Percentiles rank a stretch among this genome's conserved stretches.
Conservation (phyloP, 306 rosid genomes). For the Calophaca sinica region DNA sequence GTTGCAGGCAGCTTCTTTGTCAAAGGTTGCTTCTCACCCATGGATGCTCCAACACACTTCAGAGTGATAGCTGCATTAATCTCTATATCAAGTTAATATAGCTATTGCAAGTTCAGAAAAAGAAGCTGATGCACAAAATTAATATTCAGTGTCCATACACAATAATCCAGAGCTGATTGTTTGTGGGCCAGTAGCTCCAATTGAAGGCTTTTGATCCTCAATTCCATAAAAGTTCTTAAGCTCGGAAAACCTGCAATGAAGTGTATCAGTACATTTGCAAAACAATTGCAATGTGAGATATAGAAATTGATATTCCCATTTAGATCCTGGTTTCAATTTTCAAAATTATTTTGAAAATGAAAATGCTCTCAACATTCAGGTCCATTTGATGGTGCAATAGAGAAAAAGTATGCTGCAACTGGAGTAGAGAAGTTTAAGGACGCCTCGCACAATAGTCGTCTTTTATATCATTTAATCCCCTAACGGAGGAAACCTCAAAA, state of each 20-base stretch:
- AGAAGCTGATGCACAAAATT: constrained; percentile 1
- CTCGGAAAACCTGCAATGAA: constrained; percentile 70
- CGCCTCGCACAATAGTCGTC: neutral
- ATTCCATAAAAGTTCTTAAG: constrained; percentile 82
- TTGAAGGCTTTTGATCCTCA: constrained; percentile 69
- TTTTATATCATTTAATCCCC: neutral
- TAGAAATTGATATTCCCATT: constrained; percentile 20
- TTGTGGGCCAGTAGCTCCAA: constrained; percentile 71
- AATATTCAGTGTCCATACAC: constrained; percentile 62
- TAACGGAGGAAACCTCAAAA: neutral
- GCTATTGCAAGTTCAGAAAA: constrained; percentile 24
- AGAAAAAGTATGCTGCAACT: neutral
- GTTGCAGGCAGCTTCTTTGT: constrained; percentile 87
- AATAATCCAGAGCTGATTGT: constrained; percentile 82
- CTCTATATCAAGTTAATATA: constrained; percentile 38
- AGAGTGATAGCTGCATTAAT: constrained; percentile 77
- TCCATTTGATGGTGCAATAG: neutral
- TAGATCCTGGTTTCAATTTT: constrained; percentile 22
- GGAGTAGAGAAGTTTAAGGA: neutral
- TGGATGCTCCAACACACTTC: constrained; percentile 91
- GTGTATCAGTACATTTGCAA: constrained; percentile 36
- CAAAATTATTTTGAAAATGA: constrained; percentile 7
- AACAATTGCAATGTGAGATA: constrained; percentile 1
- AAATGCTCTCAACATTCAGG: constrained; percentile 30
- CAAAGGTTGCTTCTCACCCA: constrained; percentile 85